A percentile compares a stretch with the other conserved stretches of the same genome.
phyloP scores from a whole-genome alignment of 2,329 filamentous ascomycete species.

The Xylaria sp. region DNA sequence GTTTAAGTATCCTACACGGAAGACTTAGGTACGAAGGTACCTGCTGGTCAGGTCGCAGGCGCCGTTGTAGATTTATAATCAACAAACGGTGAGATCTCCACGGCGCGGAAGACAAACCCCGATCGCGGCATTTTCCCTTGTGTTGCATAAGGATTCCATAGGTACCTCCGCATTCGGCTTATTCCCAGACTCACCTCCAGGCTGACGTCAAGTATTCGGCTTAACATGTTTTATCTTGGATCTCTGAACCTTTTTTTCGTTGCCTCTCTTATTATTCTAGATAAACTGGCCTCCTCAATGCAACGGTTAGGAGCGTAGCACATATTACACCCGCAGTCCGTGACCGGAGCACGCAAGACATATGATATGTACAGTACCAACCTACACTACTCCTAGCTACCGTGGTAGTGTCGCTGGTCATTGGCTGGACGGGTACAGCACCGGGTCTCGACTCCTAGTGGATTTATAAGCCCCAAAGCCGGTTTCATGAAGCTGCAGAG shows the following conservation, averaged over 20 bases:
- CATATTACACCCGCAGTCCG: too few species aligned
- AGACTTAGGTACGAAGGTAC: too few species aligned
- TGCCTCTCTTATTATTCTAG: neutral
- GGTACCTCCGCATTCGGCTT: neutral
- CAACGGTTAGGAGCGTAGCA: too few species aligned
- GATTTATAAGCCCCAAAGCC: conserved; percentile 24
- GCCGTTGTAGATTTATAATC: conserved; percentile 13
- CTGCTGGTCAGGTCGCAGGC: neutral
- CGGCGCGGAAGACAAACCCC: neutral
- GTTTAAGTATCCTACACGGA: too few species aligned
- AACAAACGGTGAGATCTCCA: neutral
- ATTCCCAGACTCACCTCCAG: neutral
- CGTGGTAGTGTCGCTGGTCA: too few species aligned
- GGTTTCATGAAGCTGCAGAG: conserved; percentile 12
- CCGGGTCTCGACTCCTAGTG: neutral
- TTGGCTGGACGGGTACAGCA: too few species aligned
- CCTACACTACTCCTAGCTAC: too few species aligned
- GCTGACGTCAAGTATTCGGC: conserved; percentile 5
- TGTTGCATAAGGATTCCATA: neutral
- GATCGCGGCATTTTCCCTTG: neutral
- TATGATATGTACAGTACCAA: too few species aligned
- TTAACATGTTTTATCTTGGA: neutral
- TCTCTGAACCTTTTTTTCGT: neutral
- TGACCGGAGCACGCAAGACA: neutral
- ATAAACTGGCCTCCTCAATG: too few species aligned